A percentile compares a stretch with the other conserved stretches of the same genome.
Conservation (phyloP, 768 basidiomycete genomes). For the Auricularia cornea region DNA sequence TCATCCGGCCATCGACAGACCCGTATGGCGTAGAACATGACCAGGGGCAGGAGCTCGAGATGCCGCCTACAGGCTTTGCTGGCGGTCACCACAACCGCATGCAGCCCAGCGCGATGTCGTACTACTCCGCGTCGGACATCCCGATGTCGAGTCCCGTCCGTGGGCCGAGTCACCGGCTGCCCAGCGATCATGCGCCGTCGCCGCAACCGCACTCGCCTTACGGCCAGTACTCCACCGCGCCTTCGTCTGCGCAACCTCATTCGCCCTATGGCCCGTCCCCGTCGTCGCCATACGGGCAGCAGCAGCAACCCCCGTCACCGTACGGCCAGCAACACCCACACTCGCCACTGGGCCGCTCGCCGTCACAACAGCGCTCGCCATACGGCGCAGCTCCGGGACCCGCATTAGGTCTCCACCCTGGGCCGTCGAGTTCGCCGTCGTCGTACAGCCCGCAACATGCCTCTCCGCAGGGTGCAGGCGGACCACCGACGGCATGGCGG, state of each 20-base stretch:
- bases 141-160: slow-evolving; percentile 14
- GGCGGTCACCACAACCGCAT: not conserved
- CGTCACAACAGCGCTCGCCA: not conserved
- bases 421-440: not conserved
- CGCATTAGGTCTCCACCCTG: not conserved
- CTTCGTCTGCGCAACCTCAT: not conserved
- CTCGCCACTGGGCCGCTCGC: not conserved
- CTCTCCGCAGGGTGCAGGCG: not conserved
- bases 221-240: no score
- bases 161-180: not conserved
- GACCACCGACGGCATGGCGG: not conserved
- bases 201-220: not conserved
- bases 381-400: not conserved
- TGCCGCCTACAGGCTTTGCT: not conserved
- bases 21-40: not conserved
- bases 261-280: not conserved
- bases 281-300: not conserved
- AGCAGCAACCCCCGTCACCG: not conserved
- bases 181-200: not conserved
- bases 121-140: slow-evolving; percentile 48
- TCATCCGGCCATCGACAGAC: not conserved
- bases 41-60: not conserved
- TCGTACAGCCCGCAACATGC: not conserved
- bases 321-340: not conserved
- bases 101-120: slow-evolving; percentile 31